Evolutionary conservation across 2,329 filamentous ascomycete genomes (phyloP).

Genomic region (Claviceps capensis): DNA sequence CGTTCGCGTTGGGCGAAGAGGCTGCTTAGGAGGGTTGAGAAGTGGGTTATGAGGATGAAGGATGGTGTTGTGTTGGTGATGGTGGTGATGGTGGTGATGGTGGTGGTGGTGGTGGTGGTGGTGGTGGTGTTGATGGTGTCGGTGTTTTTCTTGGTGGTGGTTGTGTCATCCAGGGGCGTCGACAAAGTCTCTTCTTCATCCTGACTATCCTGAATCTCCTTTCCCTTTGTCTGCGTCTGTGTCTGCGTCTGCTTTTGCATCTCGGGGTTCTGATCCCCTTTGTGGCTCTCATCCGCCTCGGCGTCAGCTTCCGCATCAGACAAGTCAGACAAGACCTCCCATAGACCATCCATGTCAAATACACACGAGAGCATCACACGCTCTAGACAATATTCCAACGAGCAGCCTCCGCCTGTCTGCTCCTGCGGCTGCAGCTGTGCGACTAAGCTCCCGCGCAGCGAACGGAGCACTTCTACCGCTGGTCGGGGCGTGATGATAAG

Average conservation of each 20-base stretch:
- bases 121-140: background rate
- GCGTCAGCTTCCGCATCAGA: background rate
- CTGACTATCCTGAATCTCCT: background rate
- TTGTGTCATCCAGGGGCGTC: background rate
- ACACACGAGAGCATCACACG: conserved; percentile 40
- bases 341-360: conserved; percentile 44
- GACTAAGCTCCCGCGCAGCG: conserved; percentile 26
- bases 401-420: conserved; percentile 7
- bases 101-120: background rate
- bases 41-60: conserved; percentile 41
- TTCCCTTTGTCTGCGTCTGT: conserved; percentile 4
- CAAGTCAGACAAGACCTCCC: conserved; percentile 41
- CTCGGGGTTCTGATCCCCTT: background rate
- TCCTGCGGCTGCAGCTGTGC: conserved; percentile 14
- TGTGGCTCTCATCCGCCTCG: conserved; percentile 12
- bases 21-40: conserved; percentile 34
- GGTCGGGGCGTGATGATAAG: conserved; percentile 38
- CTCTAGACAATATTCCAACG: conserved; percentile 24
- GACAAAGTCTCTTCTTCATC: background rate
- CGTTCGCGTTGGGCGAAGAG: conserved; percentile 37
- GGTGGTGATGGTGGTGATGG: background rate
- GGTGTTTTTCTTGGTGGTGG: background rate
- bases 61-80: background rate
- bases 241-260: background rate
- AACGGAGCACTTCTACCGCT: conserved; percentile 24